phyloP scores from a whole-genome alignment of 2,329 filamentous ascomycete genomes.

The Aaosphaeria arxii region DNA sequence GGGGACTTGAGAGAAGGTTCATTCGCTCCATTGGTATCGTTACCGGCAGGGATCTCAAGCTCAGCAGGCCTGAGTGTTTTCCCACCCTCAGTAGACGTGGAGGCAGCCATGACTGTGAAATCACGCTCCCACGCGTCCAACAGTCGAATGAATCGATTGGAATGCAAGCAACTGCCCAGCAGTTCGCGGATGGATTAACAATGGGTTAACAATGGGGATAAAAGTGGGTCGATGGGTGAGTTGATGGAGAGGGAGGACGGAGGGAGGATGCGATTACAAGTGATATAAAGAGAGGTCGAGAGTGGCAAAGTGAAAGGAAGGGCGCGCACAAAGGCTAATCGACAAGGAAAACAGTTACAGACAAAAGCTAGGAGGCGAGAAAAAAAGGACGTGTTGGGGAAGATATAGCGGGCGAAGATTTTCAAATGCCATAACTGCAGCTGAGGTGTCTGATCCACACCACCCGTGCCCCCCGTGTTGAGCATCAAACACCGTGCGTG shows the following conservation, averaged over 20 bases:
- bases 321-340: conserved; percentile 1
- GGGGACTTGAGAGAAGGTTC: conserved; percentile 21
- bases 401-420: conserved; percentile 17
- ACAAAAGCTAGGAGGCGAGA: neutral
- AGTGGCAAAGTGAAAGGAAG: conserved; percentile 5
- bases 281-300: conserved; percentile 1
- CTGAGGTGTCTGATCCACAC: neutral
- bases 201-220: neutral
- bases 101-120: conserved; percentile 21
- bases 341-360: neutral
- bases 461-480: conserved; percentile 4
- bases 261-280: neutral
- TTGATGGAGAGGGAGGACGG: neutral
- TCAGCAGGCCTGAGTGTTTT: conserved; percentile 28
- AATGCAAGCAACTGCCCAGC: conserved; percentile 28
- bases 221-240: conserved; percentile 1
- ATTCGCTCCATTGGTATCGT: conserved; percentile 5
- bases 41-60: conserved; percentile 23
- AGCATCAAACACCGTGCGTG: conserved; percentile 7
- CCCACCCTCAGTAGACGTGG: conserved; percentile 15
- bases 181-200: conserved; percentile 5
- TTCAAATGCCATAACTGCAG: conserved; percentile 3
- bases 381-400: conserved; percentile 2
- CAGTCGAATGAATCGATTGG: neutral
- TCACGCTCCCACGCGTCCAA: neutral